These are phyloP conservation scores for Cichorium intybus DNA, from an alignment of 140 eudicot genomes.

Conservation along the genomic window DNA sequence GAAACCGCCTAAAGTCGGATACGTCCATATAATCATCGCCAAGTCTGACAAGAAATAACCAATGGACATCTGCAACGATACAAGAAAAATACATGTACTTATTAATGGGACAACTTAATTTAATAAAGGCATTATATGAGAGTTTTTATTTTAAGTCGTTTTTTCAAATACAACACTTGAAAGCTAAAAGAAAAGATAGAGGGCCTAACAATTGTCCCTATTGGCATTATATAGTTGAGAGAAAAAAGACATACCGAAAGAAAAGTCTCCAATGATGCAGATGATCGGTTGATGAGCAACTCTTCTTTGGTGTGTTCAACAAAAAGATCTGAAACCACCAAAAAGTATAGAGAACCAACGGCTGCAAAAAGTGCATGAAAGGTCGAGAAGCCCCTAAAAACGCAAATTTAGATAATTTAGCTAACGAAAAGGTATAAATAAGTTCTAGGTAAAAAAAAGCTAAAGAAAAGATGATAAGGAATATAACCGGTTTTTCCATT, in stretches of 20 bases:
- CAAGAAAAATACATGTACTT: conserved; percentile 7
- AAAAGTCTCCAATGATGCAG: conserved; percentile 49
- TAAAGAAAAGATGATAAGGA: no score
- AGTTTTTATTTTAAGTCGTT: no score
- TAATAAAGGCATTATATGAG: no score
- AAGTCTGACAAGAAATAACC: conserved; percentile 82
- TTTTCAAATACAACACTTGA: no score
- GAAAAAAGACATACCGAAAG: conserved; percentile 53
- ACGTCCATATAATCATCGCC: no score
- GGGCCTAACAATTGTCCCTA: no score
- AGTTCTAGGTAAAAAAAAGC: no score
- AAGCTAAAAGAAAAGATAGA: no score
- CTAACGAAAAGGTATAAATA: conserved; percentile 14
- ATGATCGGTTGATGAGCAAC: no score
- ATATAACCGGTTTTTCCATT: no score
- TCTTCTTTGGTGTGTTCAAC: conserved; percentile 30
- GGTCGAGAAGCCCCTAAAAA: conserved; percentile 73
- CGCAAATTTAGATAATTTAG: conserved; percentile 11
- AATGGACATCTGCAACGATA: conserved; percentile 54
- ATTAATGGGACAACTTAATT: conserved; percentile 7
- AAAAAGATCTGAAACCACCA: conserved; percentile 53
- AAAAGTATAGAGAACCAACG: conserved; percentile 57
- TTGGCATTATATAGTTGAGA: neutral
- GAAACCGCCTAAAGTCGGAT: no score
- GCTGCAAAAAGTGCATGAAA: conserved; percentile 74